Evolutionary conservation across 1,284 basidiomycete species (phyloP).

Genomic region (Heterobasidion parviporum): DNA sequence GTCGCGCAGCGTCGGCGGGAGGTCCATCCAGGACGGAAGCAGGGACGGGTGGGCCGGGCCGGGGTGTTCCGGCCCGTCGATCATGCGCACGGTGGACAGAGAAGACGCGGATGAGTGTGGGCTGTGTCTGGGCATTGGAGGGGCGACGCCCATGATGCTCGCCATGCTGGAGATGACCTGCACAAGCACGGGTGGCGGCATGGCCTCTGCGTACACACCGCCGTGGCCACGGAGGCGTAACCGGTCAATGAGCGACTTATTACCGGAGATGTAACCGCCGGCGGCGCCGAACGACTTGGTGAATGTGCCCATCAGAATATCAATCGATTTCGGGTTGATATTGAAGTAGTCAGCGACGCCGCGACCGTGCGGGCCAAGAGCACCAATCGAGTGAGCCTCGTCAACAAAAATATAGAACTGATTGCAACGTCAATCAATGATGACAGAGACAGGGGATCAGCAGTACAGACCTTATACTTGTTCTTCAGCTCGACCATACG

Average conservation of each 20-base stretch:
- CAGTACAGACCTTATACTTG: slow-evolving; percentile 79
- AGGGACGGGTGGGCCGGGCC: slow-evolving; percentile 58
- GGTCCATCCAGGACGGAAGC: slow-evolving; percentile 65
- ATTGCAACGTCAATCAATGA: slow-evolving; percentile 2
- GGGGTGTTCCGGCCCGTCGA: slow-evolving; percentile 36
- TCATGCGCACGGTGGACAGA: slow-evolving; percentile 21
- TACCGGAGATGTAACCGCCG: slow-evolving; percentile 91
- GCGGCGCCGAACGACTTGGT: slow-evolving; percentile 98
- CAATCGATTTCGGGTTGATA: slow-evolving; percentile 74
- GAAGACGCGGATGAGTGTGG: slow-evolving; percentile 24
- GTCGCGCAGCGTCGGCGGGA: slow-evolving; percentile 64
- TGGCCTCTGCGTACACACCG: slow-evolving; percentile 85
- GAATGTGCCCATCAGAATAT: slow-evolving; percentile 98
- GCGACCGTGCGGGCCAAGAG: slow-evolving; percentile 88
- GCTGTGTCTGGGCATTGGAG: slow-evolving; percentile 17
- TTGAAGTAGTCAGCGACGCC: slow-evolving; percentile 96
- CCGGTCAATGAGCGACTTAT: slow-evolving; percentile 72
- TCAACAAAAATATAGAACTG: slow-evolving; percentile 96
- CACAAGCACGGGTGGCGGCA: slow-evolving; percentile 85
- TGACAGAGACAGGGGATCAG: not conserved
- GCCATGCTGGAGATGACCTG: slow-evolving; percentile 93
- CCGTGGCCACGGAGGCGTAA: slow-evolving; percentile 82
- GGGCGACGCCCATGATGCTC: slow-evolving; percentile 87
- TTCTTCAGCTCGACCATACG: slow-evolving; percentile 82
- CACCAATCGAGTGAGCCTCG: slow-evolving; percentile 97